These are phyloP conservation scores for Cadophora sp. DNA, from an alignment of 2,329 filamentous ascomycete genomes.

Conservation along the genomic window DNA sequence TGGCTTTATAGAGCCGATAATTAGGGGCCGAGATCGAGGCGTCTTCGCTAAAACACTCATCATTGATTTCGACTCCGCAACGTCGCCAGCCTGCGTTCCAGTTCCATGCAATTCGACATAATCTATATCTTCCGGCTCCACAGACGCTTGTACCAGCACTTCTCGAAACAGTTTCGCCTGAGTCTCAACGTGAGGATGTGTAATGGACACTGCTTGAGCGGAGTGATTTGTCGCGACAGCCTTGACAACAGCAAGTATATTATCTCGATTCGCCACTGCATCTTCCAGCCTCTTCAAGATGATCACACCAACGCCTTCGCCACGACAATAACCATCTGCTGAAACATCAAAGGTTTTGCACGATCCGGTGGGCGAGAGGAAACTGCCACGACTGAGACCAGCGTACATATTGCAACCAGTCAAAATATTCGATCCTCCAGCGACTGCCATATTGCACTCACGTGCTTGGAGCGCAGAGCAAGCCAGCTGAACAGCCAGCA, in stretches of 20 bases:
- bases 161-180: constrained; percentile 73
- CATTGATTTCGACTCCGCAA: constrained; percentile 38
- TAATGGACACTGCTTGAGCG: constrained; percentile 80
- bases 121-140: constrained; percentile 77
- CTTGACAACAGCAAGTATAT: constrained; percentile 61
- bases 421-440: constrained; percentile 6
- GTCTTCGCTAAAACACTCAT: constrained; percentile 5
- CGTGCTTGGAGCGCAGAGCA: constrained; percentile 10
- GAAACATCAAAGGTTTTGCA: constrained; percentile 55
- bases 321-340: constrained; percentile 60
- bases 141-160: constrained; percentile 72
- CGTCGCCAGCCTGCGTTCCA: constrained; percentile 83
- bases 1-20: constrained; percentile 65
- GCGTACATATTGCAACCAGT: constrained; percentile 2
- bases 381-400: constrained; percentile 4
- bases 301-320: constrained; percentile 54
- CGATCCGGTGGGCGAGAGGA: background rate
- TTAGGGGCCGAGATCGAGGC: constrained; percentile 50
- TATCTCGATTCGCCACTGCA: constrained; percentile 57
- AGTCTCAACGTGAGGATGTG: constrained; percentile 77
- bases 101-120: constrained; percentile 91
- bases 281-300: constrained; percentile 56
- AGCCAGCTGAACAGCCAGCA: constrained; percentile 6
- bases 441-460: constrained; percentile 9
- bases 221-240: constrained; percentile 82